These are phyloP conservation scores for Boletus patriciae DNA, from an alignment of 768 basidiomycete species.

Conservation along the genomic window DNA sequence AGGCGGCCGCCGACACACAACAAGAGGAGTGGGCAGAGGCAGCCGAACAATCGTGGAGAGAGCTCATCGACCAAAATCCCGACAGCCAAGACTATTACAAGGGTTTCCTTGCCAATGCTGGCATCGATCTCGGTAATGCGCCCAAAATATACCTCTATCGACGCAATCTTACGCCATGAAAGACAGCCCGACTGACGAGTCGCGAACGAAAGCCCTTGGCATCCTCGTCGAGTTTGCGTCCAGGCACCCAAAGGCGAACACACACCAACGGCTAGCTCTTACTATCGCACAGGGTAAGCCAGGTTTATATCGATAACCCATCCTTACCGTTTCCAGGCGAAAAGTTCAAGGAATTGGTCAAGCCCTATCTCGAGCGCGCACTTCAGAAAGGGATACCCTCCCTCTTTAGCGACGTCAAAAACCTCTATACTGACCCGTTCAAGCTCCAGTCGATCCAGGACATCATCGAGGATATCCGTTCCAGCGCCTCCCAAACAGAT, in stretches of 20 bases:
- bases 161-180: slow-evolving; percentile 16
- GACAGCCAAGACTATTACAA: slow-evolving; percentile 81
- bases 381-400: slow-evolving; percentile 89
- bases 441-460: slow-evolving; percentile 72
- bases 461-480: slow-evolving; percentile 56
- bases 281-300: slow-evolving; percentile 54
- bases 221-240: slow-evolving; percentile 59
- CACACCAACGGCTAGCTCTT: slow-evolving; percentile 74
- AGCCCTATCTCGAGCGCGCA: slow-evolving; percentile 65
- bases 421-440: slow-evolving; percentile 62
- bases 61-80: slow-evolving; percentile 80
- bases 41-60: slow-evolving; percentile 79
- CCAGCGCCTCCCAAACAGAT: slow-evolving; percentile 37
- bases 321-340: slow-evolving; percentile 44
- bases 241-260: slow-evolving; percentile 65
- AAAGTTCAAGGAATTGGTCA: slow-evolving; percentile 62
- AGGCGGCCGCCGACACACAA: slow-evolving; percentile 9
- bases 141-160: neutral
- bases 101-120: slow-evolving; percentile 66
- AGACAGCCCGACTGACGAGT: slow-evolving; percentile 49
- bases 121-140: slow-evolving; percentile 61
- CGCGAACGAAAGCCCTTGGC: slow-evolving; percentile 51
- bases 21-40: slow-evolving; percentile 49
- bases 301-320: neutral
- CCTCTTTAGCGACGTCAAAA: slow-evolving; percentile 88